Evolutionary conservation across 306 rosid species (phyloP).

Genomic region (Fagus crenata): DNA sequence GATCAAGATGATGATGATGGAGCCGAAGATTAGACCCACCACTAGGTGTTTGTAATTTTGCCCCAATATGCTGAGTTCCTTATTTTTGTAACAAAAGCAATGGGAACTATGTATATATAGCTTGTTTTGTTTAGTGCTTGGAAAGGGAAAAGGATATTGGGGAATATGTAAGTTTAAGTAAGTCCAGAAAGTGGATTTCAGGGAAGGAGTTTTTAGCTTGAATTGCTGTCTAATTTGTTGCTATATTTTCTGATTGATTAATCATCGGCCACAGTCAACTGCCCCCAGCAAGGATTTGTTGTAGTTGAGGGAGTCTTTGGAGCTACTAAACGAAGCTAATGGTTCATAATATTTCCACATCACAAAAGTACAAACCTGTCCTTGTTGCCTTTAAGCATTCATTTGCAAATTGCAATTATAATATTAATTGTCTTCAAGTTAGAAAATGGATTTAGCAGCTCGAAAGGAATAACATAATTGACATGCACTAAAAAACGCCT

Average conservation of each 20-base stretch:
- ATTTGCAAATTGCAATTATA: no score
- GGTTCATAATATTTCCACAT: no score
- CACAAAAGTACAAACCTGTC: no score
- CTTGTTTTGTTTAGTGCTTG: neutral
- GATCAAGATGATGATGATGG: neutral
- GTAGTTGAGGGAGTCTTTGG: neutral
- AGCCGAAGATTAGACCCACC: neutral
- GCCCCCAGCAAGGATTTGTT: neutral
- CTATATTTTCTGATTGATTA: neutral
- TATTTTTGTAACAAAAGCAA: neutral
- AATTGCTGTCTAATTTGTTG: neutral
- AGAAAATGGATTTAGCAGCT: no score
- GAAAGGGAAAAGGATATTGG: neutral
- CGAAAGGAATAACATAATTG: no score
- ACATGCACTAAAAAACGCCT: no score
- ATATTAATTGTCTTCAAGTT: no score
- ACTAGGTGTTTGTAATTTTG: slow-evolving; percentile 30
- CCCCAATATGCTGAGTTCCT: neutral
- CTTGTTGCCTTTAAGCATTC: no score
- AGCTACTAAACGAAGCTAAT: neutral
- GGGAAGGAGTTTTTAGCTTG: neutral
- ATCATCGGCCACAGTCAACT: neutral
- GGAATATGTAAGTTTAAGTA: neutral
- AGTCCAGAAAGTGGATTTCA: neutral
- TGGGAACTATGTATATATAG: neutral